Conservation (phyloP, 2,329 filamentous ascomycete species). For the Trichoderma koningiopsis region DNA sequence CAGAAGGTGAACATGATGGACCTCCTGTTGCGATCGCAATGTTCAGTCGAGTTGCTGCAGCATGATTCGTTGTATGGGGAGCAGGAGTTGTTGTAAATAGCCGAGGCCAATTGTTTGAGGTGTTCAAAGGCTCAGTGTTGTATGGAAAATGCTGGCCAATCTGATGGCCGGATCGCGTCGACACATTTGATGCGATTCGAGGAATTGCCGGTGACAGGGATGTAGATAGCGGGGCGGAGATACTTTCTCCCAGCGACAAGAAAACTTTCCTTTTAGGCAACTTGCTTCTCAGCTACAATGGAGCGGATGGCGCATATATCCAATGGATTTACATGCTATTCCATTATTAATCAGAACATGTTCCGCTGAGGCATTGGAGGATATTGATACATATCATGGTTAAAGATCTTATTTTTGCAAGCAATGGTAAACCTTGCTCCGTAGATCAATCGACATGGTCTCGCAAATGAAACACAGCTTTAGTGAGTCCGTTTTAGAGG, state of each 20-base stretch:
- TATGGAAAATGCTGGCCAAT: background rate
- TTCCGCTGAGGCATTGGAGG: background rate
- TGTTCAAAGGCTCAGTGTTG: background rate
- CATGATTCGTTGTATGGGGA: conserved; percentile 7
- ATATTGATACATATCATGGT: background rate
- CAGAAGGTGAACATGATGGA: conserved; percentile 91
- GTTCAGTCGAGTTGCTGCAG: conserved; percentile 15
- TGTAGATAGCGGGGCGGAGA: background rate
- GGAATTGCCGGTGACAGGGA: background rate
- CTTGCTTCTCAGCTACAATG: background rate
- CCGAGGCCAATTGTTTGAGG: background rate
- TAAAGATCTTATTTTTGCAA: background rate
- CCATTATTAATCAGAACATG: background rate
- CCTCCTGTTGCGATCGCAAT: conserved; percentile 24
- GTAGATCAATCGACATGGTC: background rate
- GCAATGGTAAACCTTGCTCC: background rate
- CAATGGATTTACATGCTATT: background rate
- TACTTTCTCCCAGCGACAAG: background rate
- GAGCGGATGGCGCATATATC: background rate
- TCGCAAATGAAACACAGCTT: background rate
- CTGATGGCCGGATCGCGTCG: conserved; percentile 7
- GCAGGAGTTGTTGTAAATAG: background rate
- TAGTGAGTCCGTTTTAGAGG: background rate
- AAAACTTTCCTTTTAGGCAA: background rate
- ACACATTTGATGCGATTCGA: conserved; percentile 1